Conservation (phyloP, 169 alveolate genomes). For the Babesia ovata region DNA sequence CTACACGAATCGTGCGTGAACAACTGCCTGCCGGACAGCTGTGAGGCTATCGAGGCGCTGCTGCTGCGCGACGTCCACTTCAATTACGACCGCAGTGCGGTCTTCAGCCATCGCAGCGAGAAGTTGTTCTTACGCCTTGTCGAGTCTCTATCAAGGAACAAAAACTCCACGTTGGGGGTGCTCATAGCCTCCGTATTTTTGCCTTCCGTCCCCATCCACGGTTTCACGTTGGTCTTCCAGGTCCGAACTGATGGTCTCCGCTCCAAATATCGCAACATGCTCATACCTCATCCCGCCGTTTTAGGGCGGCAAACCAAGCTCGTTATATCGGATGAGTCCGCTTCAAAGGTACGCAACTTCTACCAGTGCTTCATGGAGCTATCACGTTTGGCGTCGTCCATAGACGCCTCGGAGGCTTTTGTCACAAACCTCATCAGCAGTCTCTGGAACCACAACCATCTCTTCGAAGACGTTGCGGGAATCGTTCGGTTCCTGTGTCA, state of each 20-base stretch:
- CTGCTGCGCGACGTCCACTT: slow-evolving; percentile 17
- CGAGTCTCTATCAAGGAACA: neutral
- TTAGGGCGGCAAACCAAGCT: slow-evolving; percentile 1
- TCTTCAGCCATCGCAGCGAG: slow-evolving; percentile 17
- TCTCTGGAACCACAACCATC: slow-evolving; percentile 10
- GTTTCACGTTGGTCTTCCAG: slow-evolving; percentile 5
- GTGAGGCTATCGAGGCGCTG: slow-evolving; percentile 19
- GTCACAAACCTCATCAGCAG: slow-evolving; percentile 18
- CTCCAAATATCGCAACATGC: slow-evolving; percentile 28
- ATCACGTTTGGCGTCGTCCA: neutral
- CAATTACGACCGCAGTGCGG: slow-evolving; percentile 20
- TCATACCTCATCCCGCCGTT: slow-evolving; percentile 18
- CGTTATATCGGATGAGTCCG: neutral
- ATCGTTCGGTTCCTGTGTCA: slow-evolving; percentile 16
- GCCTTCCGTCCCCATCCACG: slow-evolving; percentile 19
- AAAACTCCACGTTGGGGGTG: slow-evolving; percentile 2
- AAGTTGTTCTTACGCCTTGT: slow-evolving; percentile 5
- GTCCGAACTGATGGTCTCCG: slow-evolving; percentile 12
- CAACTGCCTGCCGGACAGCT: neutral
- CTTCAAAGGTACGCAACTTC: neutral
- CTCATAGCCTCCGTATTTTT: slow-evolving; percentile 17
- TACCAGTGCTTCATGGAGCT: slow-evolving; percentile 15
- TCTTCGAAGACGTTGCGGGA: slow-evolving; percentile 1
- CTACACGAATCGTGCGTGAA: slow-evolving; percentile 8
- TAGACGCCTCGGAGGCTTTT: neutral